These are phyloP conservation scores for Clathrospora elynae DNA, from an alignment of 2,329 filamentous ascomycete genomes.

Conservation along the genomic window DNA sequence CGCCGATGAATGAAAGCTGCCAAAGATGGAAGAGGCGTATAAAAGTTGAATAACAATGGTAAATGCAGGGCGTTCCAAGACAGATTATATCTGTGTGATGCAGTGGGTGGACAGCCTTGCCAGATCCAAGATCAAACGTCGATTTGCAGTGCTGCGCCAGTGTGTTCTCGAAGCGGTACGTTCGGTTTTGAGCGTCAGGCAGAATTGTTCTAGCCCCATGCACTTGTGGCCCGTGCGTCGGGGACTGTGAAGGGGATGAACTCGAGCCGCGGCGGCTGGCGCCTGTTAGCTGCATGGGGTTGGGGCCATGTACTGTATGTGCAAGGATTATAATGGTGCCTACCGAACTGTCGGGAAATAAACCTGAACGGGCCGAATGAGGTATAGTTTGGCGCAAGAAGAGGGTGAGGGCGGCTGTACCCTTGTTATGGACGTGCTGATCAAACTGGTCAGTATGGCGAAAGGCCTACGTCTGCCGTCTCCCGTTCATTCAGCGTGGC, in stretches of 20 bases:
- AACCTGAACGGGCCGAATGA: constrained; percentile 44
- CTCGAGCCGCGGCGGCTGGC: constrained; percentile 45
- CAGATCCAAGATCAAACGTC: constrained; percentile 28
- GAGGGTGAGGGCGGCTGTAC: constrained; percentile 25
- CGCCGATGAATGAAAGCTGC: constrained; percentile 11
- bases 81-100: constrained; percentile 39
- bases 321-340: constrained; percentile 23
- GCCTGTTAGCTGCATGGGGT: constrained; percentile 42
- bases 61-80: constrained; percentile 34
- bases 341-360: constrained; percentile 39
- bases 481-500: constrained; percentile 24
- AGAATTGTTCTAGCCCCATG: constrained; percentile 44
- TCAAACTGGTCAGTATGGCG: constrained; percentile 12
- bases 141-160: constrained; percentile 43
- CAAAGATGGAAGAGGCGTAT: constrained; percentile 11
- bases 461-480: constrained; percentile 20
- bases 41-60: constrained; percentile 19
- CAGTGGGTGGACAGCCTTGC: constrained; percentile 28
- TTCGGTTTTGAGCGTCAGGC: constrained; percentile 45
- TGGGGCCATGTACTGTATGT: constrained; percentile 31
- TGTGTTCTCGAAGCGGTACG: constrained; percentile 35
- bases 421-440: constrained; percentile 24
- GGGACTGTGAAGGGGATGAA: constrained; percentile 28
- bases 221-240: no score
- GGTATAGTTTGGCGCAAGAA: constrained; percentile 39